Evolutionary conservation across 768 basidiomycete genomes (phyloP), one percentile per base, ranked within the genome.

Genomic region (Collybia mongolica): DNA sequence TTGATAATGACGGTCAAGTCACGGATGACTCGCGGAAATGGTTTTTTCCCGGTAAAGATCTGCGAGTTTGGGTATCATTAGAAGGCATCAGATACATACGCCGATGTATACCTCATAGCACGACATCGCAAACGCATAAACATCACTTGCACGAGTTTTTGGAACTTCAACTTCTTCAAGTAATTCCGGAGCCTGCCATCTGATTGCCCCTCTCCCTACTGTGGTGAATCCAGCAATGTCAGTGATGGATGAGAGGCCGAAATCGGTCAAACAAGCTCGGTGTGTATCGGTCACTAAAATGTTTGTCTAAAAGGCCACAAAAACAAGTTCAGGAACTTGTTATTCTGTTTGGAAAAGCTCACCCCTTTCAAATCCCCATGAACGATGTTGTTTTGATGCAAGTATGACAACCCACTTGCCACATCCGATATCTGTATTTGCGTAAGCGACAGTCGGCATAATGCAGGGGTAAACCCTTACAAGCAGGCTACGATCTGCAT

Each of bases 291-390:
- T 55, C 0, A 67, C 53, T 11, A 66, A 57, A 6, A 67, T 54
- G 47, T 67, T 66, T 5, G 52, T 45, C 65, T 66, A 20, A 5
- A 35, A n/a, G 2, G 15, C 5, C 9, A 29, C 2, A 17, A 44
- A 26, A 44, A 18, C 8, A 8, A 44, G 41, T 23, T 3, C 22
- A 7, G 1, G 6, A 3, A 44, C 26, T 15, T 17, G 2, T 32
- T 12, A 11, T 5, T 32, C 14, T 9, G 3, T 3, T 14, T 12
- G 22, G 32, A 7, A 28, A 32, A 3, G 32, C 43, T 14, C 39
- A 66, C 65, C 36, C 62, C 64, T 60, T 66, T 66, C 20, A 69
- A 51, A 54, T 69, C 66, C 8, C 67, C 66, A 39, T 69, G 67
- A n/a, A 66, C 55, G 9, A 67, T 60, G 17, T 58, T 44, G 29